Evolutionary conservation across 148 eudicot species (phyloP), one percentile per base, ranked within the genome.

Genomic region (Nyssa sinensis): DNA sequence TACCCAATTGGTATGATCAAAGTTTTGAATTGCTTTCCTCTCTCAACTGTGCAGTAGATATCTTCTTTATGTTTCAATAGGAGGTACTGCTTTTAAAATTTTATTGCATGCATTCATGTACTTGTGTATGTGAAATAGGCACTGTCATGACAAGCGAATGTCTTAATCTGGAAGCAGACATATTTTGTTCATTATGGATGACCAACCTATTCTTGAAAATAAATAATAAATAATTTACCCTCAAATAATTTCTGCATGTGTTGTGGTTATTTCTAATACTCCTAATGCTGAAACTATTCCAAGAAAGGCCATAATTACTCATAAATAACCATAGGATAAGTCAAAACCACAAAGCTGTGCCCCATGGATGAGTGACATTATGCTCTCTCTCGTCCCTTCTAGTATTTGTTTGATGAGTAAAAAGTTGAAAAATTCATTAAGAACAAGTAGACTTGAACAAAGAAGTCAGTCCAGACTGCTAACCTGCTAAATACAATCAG

Each of bases 1-100:
- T 94, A n/a, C 98, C 98, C 66, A 88, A 81, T 63, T 94, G 98
- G 98, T 94, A 88, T 41, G 3, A 12, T 62, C 13, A 35, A 34
- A 35, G 25, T 69, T 65, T 58, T 3, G 5, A 71, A 19, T 4
- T 69, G 12, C 58, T 55, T 34, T 33, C 47, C 62, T 12, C 62
- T 66, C 34, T 53, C 57, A 28, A 16, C 53, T 58, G 10, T 66
- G 37, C 66, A 27, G 31, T 0, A 62, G n/a, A 61, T 51, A 0
- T 37, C 10, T 35, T 71, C 19, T 69, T 55, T 19, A 11, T 44
- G 51, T 44, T 44, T 19, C 51, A n/a, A 44, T 44, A 44, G 51
- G 9, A 9, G 9, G 59, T 19, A 55, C 25, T 55, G 59, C 59
- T 55, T 55, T 49, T 49, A 4, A 17, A 5, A 17, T 49, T 49